These are phyloP conservation scores for Calycina marina DNA, from an alignment of 2,329 filamentous ascomycete species.

Conservation along the genomic window DNA sequence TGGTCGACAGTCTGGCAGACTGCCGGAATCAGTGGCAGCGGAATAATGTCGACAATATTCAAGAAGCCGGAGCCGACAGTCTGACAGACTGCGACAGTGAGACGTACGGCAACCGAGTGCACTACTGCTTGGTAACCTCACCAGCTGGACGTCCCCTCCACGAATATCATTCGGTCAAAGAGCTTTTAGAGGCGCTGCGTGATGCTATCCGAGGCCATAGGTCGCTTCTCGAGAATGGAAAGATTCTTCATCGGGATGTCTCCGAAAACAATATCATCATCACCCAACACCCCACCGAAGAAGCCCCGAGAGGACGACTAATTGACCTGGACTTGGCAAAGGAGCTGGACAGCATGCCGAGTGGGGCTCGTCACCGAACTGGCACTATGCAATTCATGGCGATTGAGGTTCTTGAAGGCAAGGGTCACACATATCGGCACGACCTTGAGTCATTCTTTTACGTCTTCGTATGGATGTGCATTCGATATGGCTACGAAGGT, in stretches of 20 bases:
- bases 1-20: slow-evolving; percentile 11
- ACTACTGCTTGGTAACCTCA: slow-evolving; percentile 21
- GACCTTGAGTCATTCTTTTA: slow-evolving; percentile 24
- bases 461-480: slow-evolving; percentile 19
- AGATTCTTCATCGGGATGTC: slow-evolving; percentile 25
- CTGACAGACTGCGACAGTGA: slow-evolving; percentile 5
- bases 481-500: slow-evolving; percentile 10
- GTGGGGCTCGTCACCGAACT: slow-evolving; percentile 8
- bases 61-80: slow-evolving; percentile 8
- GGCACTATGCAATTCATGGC: slow-evolving; percentile 10
- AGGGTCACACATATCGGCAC: slow-evolving; percentile 17
- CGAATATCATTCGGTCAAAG: slow-evolving; percentile 16
- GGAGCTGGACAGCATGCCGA: slow-evolving; percentile 8
- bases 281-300: slow-evolving; percentile 4
- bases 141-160: slow-evolving; percentile 20
- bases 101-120: slow-evolving; percentile 19
- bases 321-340: slow-evolving; percentile 8
- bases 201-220: slow-evolving; percentile 25
- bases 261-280: slow-evolving; percentile 26
- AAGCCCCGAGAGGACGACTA: slow-evolving; percentile 6
- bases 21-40: slow-evolving; percentile 10
- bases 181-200: slow-evolving; percentile 23
- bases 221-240: slow-evolving; percentile 21
- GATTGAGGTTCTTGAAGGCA: slow-evolving; percentile 8
- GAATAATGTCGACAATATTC: slow-evolving; percentile 10